Base-by-base conservation (phyloP, 495 filamentous ascomycete species). In the Saxophila tyrrhenica region DNA sequence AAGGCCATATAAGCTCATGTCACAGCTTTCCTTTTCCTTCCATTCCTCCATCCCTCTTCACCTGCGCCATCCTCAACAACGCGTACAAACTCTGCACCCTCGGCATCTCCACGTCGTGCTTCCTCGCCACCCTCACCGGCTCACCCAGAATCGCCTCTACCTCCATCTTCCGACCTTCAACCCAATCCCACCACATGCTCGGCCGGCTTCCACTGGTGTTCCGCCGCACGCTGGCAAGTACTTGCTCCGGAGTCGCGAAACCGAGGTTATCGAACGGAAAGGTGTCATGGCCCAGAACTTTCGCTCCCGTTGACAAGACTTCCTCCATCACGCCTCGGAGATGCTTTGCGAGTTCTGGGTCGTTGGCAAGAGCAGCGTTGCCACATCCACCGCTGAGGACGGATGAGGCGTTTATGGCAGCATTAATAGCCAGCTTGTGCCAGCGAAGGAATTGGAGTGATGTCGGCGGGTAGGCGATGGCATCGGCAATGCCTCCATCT, bases 341-440 rank as follows among this genome's bases (percentile, higher is more conserved):
- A 53, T 67, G 64, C 16, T 29, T 45, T 22, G 48, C 44, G 20
- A 70, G 46, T 61, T 81, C 78, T 0, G 67, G 51, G 53, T 82
- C 78, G 1, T 63, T 60, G 3, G 73, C 68, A 75, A 68, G 65
- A 20, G 45, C 57, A 16, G 50, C 72, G 61, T 82, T 82, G 25
- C 75, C 73, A 2, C 68, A 60, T 0, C 78, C 78, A 19, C 76
- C 78, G 0, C 71, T 72, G 1, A 84, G 67, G 13, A 84, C 75
- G 2, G 79, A 74, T 5, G 75, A 79, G 2, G 79, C 77, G 65
- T 84, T 84, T 70, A 82, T 80, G 21, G 75, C 73, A 0, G 78
- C 77, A 62, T 84, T 84, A 65, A 82, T 83, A 54, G 72, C 75
- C 22, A 82, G 73, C 64, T 84, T 84, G 59, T 82, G 78, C 80